Evolutionary conservation across 2,329 filamentous ascomycete species (phyloP), one percentile per base, ranked within the genome.

Genomic region (Xylaria digitata): DNA sequence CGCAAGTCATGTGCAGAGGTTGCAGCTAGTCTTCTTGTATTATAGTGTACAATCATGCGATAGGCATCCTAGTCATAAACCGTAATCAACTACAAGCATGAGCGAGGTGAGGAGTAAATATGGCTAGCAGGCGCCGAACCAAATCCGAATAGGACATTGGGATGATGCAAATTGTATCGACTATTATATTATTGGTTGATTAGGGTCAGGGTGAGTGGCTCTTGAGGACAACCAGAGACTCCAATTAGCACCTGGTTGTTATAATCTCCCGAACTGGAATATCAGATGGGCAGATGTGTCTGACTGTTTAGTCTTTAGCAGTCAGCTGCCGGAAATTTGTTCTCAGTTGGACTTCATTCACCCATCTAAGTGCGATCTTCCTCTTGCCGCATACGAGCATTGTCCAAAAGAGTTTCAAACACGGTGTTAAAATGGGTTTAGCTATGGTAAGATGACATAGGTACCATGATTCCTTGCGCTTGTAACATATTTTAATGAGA

Each of bases 341-440:
- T 50, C 17, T 50, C 23, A 48, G 45, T 48, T 48, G 17, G 46
- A 50, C 46, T 50, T 50, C 11, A n/a, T 21, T 30, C 46, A 21
- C 46, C 9, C 46, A 30, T 32, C 46, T 30, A 4, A 30, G 17
- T 13, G 23, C 46, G 11, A 50, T 30, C 17, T 13, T 15, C 23
- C 21, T 32, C 21, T 11, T 48, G 21, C 9, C 19, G 21, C 23
- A n/a, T 1, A 50, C 15, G 23, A 50, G 23, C n/a, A 13, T 50
- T 50, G 15, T 30, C 7, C 13, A 30, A 37, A 37, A 37, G 6
- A 50, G 5, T 6, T 21, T 50, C 23, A 50, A n/a, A 32, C 46
- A 30, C 23, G 13, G 30, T 21, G 26, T 30, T 30, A 30, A 50
- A 5, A 50, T n/a, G 46, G 46, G 46, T 50, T 50, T 50, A 30